phyloP scores from a whole-genome alignment of 345 rosid genomes.

The Boechera retrofracta region DNA sequence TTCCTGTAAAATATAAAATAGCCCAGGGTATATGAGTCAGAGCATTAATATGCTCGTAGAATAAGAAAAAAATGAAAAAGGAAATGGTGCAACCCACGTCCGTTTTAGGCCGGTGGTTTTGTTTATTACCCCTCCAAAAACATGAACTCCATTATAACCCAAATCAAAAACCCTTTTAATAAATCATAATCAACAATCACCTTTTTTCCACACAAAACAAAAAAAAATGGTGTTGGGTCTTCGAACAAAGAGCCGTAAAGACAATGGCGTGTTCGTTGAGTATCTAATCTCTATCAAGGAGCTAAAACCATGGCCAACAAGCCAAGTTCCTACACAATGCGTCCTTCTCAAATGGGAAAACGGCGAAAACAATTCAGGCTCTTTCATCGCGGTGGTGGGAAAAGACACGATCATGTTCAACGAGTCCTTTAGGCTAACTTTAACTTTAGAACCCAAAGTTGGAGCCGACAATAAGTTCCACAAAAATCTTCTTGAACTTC shows the following conservation, averaged over 20 bases:
- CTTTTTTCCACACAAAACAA: background rate
- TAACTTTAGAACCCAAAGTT: constrained; percentile 56
- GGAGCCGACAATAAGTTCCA: constrained; percentile 62
- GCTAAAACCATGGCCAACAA: constrained; percentile 87
- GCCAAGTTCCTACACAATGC: constrained; percentile 53
- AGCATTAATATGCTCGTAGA: constrained; percentile 10
- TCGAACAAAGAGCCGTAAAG: constrained; percentile 44
- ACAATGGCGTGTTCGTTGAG: constrained; percentile 45
- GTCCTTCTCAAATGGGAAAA: constrained; percentile 83
- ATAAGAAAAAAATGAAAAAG: background rate
- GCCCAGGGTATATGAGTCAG: background rate
- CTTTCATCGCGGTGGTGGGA: constrained; percentile 54
- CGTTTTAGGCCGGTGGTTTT: constrained; percentile 40
- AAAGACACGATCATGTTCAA: constrained; percentile 71
- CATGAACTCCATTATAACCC: constrained; percentile 48
- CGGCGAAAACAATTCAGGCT: constrained; percentile 71
- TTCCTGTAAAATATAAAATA: background rate
- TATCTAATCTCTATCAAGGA: constrained; percentile 51
- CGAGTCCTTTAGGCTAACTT: constrained; percentile 63
- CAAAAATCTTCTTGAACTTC: constrained; percentile 72
- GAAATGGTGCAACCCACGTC: constrained; percentile 45
- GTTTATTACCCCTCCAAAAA: constrained; percentile 29
- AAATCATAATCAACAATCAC: constrained; percentile 16
- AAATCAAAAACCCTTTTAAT: background rate
- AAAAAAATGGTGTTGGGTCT: constrained; percentile 45